phyloP scores from a whole-genome alignment of 1,139 yeast species.

The Blastobotrys indianensis region DNA sequence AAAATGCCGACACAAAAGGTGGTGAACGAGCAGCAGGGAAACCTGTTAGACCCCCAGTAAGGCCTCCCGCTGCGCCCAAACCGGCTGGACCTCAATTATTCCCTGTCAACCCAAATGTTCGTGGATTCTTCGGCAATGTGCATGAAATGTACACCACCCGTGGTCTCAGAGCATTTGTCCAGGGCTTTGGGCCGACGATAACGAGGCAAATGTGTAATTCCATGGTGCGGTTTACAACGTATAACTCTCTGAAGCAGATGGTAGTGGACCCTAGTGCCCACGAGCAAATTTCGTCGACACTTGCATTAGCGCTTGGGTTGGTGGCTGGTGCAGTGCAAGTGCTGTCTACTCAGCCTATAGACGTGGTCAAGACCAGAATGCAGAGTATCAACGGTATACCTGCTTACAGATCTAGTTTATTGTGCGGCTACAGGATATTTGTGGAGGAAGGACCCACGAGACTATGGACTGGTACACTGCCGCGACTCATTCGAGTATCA shows the following conservation, averaged over 20 bases:
- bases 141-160: constrained; percentile 60
- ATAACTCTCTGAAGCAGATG: constrained; percentile 64
- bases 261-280: constrained; percentile 32
- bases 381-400: constrained; percentile 64
- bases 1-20: not conserved
- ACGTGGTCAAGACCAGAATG: constrained; percentile 82
- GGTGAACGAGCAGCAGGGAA: not conserved
- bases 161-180: constrained; percentile 72
- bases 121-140: constrained; percentile 26
- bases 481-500: constrained; percentile 72
- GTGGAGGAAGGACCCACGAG: constrained; percentile 57
- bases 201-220: constrained; percentile 74
- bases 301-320: constrained; percentile 29
- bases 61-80: constrained; percentile 3
- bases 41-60: constrained; percentile 1
- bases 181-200: constrained; percentile 76
- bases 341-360: constrained; percentile 81
- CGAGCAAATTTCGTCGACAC: constrained; percentile 24
- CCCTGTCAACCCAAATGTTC: constrained; percentile 20
- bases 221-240: constrained; percentile 77
- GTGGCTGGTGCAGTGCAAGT: constrained; percentile 61
- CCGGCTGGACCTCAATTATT: constrained; percentile 1
- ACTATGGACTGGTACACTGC: constrained; percentile 75
- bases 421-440: constrained; percentile 68
- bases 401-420: constrained; percentile 55